Evolutionary conservation across 805 yeast genomes (phyloP), one percentile per base, ranked within the genome.

Genomic region (Starmerella cellae): DNA sequence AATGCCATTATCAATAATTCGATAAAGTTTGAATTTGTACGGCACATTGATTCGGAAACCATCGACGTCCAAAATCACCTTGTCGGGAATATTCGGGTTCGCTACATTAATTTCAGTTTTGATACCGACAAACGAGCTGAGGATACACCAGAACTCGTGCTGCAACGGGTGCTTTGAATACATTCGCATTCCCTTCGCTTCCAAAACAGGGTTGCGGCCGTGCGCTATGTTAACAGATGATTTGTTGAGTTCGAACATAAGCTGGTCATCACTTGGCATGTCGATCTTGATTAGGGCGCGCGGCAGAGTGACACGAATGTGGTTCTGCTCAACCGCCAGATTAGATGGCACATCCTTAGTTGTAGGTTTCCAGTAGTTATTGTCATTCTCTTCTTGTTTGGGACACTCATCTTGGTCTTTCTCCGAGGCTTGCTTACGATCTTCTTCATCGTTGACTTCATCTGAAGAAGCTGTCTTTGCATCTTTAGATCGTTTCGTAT

Each of bases 1-100:
- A 17, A 82, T 70, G 14, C 81, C 62, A 52, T 81, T 81, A 53
- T 87, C 95, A 53, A 87, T 74, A n/a, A 87, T 70, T 20, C 77
- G 71, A 61, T 82, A 82, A 42, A 82, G 74, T 39, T 81, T 67
- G 55, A 82, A 82, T 41, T 75, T 74, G 57, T 79, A 74, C 0
- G 96, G 95, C 39, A 84, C 54, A 21, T 58, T 60, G 42, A 66
- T 41, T 11, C 64, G 51, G 44, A 65, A 36, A 3, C 58, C 60
- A 8, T 56, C 60, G n/a, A 60, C 48, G 14, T 55, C 53, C 28
- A 63, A 43, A 2, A 43, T 22, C 19, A 61, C 45, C 27, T 51
- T 42, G 21, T 47, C 49, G 11, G 31, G n/a, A 9, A 22, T 21
- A 9, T 18, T 43, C 27, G 31, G 43, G 17, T 35, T 32, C 18